phyloP scores from a whole-genome alignment of 495 filamentous ascomycete genomes.

The Poronia punctata region DNA sequence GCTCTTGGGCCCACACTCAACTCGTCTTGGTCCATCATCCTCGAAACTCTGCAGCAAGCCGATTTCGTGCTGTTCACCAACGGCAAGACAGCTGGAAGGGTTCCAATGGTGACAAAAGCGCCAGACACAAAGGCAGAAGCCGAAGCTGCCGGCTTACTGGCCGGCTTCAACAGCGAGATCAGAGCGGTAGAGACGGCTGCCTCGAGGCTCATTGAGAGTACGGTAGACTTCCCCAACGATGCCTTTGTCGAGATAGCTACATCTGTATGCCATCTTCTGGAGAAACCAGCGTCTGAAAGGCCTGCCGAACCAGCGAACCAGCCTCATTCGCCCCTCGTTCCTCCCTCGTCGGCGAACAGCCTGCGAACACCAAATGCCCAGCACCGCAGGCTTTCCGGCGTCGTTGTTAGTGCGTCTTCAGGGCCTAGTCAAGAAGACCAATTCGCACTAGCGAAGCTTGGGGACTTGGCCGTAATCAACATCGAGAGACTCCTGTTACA shows the following conservation, averaged over 20 bases:
- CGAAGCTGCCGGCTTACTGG: constrained; percentile 42
- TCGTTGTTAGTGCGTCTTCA: constrained; percentile 47
- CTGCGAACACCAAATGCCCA: constrained; percentile 28
- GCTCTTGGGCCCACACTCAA: constrained; percentile 84
- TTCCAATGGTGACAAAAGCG: constrained; percentile 34
- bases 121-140: constrained; percentile 35
- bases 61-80: constrained; percentile 71
- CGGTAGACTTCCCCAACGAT: constrained; percentile 73
- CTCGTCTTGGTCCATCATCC: constrained; percentile 77
- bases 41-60: constrained; percentile 86
- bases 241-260: constrained; percentile 72
- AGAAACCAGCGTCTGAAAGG: constrained; percentile 31
- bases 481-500: constrained; percentile 63
- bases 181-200: constrained; percentile 86
- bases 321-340: constrained; percentile 29
- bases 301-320: constrained; percentile 25
- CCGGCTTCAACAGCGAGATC: constrained; percentile 70
- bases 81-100: constrained; percentile 40
- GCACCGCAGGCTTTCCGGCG: constrained; percentile 55
- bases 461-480: constrained; percentile 72
- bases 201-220: constrained; percentile 80
- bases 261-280: constrained; percentile 63
- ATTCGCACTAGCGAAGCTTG: constrained; percentile 78
- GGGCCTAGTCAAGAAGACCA: constrained; percentile 56
- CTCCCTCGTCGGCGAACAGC: constrained; percentile 4